Conservation (phyloP, 345 rosid species). For the Brassica napus region DNA sequence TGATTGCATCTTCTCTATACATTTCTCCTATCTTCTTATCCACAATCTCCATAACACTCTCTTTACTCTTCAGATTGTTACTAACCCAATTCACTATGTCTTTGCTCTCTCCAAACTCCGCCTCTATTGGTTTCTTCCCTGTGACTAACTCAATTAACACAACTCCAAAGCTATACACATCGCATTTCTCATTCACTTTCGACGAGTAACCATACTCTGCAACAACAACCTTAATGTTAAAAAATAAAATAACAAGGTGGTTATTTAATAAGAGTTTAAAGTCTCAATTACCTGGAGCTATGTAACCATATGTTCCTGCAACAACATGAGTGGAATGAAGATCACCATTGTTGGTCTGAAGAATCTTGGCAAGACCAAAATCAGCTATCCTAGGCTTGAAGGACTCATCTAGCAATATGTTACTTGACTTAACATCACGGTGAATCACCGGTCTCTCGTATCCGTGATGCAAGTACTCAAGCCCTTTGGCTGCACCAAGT, state of each 20-base stretch:
- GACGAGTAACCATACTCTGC: conserved; percentile 87
- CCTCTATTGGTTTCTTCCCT: not conserved
- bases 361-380: conserved; percentile 79
- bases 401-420: conserved; percentile 76
- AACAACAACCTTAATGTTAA: conserved; percentile 9
- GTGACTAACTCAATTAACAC: conserved; percentile 34
- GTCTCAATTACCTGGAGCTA: conserved; percentile 75
- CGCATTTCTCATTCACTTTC: conserved; percentile 48
- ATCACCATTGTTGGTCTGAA: conserved; percentile 22
- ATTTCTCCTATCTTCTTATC: conserved; percentile 62
- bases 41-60: conserved; percentile 53
- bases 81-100: conserved; percentile 50
- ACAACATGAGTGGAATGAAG: conserved; percentile 71
- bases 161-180: conserved; percentile 78
- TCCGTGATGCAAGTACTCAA: conserved; percentile 88
- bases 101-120: not conserved
- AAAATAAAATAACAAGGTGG: not conserved
- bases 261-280: not conserved
- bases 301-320: conserved; percentile 60
- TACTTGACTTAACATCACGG: conserved; percentile 82
- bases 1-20: conserved; percentile 61
- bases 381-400: conserved; percentile 90
- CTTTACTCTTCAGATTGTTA: conserved; percentile 57
- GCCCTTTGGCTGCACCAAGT: conserved; percentile 79
- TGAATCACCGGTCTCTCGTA: conserved; percentile 75